Base-by-base conservation (phyloP, 2,329 filamentous ascomycete genomes). In the Botryosphaeria dothidea region DNA sequence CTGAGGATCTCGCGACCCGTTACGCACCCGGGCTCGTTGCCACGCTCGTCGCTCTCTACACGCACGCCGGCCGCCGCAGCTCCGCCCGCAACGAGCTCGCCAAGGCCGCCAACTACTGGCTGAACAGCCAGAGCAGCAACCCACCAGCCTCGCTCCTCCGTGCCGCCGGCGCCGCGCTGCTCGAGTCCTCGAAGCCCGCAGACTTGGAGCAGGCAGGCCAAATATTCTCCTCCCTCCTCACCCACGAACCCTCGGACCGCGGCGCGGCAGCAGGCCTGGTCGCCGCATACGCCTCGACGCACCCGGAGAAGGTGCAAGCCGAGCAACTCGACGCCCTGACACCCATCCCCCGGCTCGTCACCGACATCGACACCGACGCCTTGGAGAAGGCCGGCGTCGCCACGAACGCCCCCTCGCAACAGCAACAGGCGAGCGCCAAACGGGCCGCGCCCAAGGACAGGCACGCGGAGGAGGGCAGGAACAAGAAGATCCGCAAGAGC, bases 21-120 rank as follows among this genome's bases (percentile, higher is more conserved):
- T 95, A 90, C 75, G 89, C 92, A 27, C 94, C 95, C 0, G 94
- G 94, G 2, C 82, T 99, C 1, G 85, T 98, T 29, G 92, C 92
- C 0, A 83, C 94, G 1, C 83, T 91, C 3, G 89, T 96, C 9
- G 88, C 91, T 2, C 83, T 99, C 0, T 95, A 97, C 78, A 87
- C 87, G 70, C 81, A 84, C 2, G 90, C 95, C 75, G 89, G 90
- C 43, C 90, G 93, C 38, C 90, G 89, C 69, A 81, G 84, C 25
- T 88, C 91, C 31, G 88, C 91, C 67, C 91, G 91, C 67, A 79
- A 82, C 6, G 91, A 95, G 73, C 83, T 98, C 19, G 86, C 88
- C 66, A 91, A 90, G 76, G 92, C 94, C 19, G 92, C 92, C 11
- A 82, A 85, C 15, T 89, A 96, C 79, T 98, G 95, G 93, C 86